Percentiles rank a stretch among this genome's conserved stretches.
phyloP scores from a whole-genome alignment of 2,329 filamentous ascomycete genomes.

The Pezicula carpinea region DNA sequence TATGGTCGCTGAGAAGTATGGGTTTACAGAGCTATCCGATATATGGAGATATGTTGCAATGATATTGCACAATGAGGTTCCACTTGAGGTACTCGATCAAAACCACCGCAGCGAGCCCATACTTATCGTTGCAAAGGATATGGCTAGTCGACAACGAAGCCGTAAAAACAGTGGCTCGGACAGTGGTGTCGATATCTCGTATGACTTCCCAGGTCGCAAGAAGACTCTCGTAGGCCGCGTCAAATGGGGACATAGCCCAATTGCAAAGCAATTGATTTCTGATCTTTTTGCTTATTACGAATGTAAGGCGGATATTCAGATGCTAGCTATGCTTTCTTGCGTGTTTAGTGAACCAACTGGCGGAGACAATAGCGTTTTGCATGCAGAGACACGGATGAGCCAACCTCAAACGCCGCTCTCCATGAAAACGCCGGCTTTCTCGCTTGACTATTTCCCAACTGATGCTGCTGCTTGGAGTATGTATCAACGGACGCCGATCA shows the following conservation, averaged over 20 bases:
- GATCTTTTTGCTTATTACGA: slow-evolving; percentile 63
- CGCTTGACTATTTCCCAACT: slow-evolving; percentile 61
- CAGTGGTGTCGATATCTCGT: slow-evolving; percentile 42
- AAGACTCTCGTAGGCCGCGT: slow-evolving; percentile 50
- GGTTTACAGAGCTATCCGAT: slow-evolving; percentile 66
- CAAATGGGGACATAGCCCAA: slow-evolving; percentile 63
- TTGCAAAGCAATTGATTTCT: slow-evolving; percentile 56
- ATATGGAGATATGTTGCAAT: slow-evolving; percentile 81
- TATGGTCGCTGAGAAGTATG: slow-evolving; percentile 65
- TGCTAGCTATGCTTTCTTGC: slow-evolving; percentile 68
- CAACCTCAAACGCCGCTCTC: slow-evolving; percentile 59
- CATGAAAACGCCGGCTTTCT: slow-evolving; percentile 63
- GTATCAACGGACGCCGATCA: slow-evolving; percentile 46
- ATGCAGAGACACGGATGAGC: slow-evolving; percentile 50
- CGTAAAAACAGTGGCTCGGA: slow-evolving; percentile 37
- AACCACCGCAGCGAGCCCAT: slow-evolving; percentile 47
- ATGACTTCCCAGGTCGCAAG: slow-evolving; percentile 27
- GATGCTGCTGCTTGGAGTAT: slow-evolving; percentile 50
- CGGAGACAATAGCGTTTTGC: slow-evolving; percentile 47
- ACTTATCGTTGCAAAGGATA: slow-evolving; percentile 64
- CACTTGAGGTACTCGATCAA: slow-evolving; percentile 58
- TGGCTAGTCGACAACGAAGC: slow-evolving; percentile 35
- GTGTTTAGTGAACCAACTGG: slow-evolving; percentile 59
- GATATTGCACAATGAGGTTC: slow-evolving; percentile 72
- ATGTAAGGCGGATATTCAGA: slow-evolving; percentile 58